Base-by-base conservation (phyloP, 345 rosid species). In the Bruguiera parviflora region DNA sequence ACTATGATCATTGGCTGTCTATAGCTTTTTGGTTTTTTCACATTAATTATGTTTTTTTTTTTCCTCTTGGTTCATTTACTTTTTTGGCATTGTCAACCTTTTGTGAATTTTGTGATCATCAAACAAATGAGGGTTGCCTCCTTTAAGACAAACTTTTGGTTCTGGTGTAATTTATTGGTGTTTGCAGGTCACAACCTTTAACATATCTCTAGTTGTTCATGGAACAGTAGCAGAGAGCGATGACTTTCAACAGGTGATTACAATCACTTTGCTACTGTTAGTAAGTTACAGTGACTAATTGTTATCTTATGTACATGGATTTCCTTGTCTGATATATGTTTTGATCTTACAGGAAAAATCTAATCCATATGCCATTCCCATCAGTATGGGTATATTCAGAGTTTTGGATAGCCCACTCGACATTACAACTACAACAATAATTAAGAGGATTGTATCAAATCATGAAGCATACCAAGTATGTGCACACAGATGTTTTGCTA, bases 361-460 rank as follows among this genome's bases (percentile, higher is more conserved):
- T 70, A 87, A 89, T 71, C 96, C 90, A 21, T 89, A 86, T 76
- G 83, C 79, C 22, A 79, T 86, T 65, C 96, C 96, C n/a, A 85
- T 83, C 66, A 78, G 81, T 49, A 72, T 87, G 96, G 89, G 78
- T 62, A 85, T 87, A 68, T 89, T 89, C 63, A 75, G 77, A 75
- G 81, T 89, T 57, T 64, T 89, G 71, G 92, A 87, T 3, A 89
- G 92, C 73, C 86, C 92, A 21, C 74, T 87, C 63, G 89, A 89
- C 70, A 82, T 89, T 66, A 89, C 96, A 9, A 87, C 96, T 39
- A 81, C 89, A 43, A 87, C 90, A 0, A 87, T 89, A 76, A 89
- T 87, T 46, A 78, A 78, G 80, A 79, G 96, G 76, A 89, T 89
- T 65, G 86, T 89, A 19, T 74, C 92, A 68, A 89, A 89, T 72